Base-by-base conservation (phyloP, 1,284 basidiomycete genomes). In the Bondarzewia mesenterica region DNA sequence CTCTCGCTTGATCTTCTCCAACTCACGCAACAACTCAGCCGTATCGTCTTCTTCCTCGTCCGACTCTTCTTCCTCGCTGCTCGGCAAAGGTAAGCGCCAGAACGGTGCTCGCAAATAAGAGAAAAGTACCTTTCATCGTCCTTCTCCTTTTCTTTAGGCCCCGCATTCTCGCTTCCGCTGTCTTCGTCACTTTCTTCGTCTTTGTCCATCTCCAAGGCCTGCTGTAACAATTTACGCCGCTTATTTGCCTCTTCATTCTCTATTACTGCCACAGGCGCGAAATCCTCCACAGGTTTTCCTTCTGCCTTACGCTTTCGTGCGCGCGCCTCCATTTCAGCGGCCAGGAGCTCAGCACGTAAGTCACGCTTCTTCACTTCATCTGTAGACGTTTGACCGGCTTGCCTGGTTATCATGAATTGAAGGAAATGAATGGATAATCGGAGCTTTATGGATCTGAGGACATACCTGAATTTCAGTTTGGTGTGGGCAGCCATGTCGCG, bases 1-100 rank as follows among this genome's bases (percentile, higher is more conserved):
- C 62, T 97, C 93, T 47, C 85, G 82, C 66, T 95, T 96, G 58
- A 96, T 96, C 69, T 93, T 95, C 67, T 93, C 93, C 18, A 97
- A 73, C 63, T 97, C 93, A 21, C 91, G 82, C 56, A 97, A 73
- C 21, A 97, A 73, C 59, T 94, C 93, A 0, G 91, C 92, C 0
- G 91, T 93, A 54, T 96, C 92, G 58, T 93, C 93, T 60, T 95
- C 91, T 12, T 88, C 87, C 26, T 88, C 82, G 1, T 77, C 75
- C 25, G 68, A 65, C 27, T 76, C 77, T 15, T 82, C 79, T 0
- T 75, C 75, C 5, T 76, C 70, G 3, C 72, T 78, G 8, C 66
- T 61, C 14, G 15, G 5, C 10, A 7, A 3, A 43, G 1, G 8
- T 3, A 32, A 32, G n/a, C 10, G 5, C n/a, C n/a, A 40, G 6